phyloP scores from a whole-genome alignment of 2,329 filamentous ascomycete genomes.

The Stemphylium beticola region DNA sequence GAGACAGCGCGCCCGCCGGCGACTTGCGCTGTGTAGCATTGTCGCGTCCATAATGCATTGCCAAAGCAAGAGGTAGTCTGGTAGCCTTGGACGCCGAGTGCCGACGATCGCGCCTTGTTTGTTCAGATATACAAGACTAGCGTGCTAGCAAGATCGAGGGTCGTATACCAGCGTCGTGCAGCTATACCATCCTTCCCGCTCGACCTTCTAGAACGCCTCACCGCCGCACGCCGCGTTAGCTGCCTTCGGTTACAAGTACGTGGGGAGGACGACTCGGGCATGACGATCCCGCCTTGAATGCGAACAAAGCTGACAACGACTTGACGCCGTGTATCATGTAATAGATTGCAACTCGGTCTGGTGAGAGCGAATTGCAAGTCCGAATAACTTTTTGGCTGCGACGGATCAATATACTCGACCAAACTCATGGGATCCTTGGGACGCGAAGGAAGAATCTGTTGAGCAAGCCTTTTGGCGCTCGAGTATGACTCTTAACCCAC shows the following conservation, averaged over 20 bases:
- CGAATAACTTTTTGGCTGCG: background rate
- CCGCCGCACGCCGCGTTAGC: conserved; percentile 13
- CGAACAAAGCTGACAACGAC: background rate
- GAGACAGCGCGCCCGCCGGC: background rate
- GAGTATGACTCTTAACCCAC: conserved; percentile 9
- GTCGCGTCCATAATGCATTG: no score
- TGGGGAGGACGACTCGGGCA: background rate
- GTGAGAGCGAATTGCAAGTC: conserved; percentile 1
- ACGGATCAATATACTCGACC: background rate
- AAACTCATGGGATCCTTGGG: background rate
- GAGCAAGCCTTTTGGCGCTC: conserved; percentile 1
- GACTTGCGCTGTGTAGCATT: no score
- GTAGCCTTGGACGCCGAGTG: background rate
- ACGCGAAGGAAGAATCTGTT: conserved; percentile 5
- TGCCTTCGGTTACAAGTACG: conserved; percentile 7
- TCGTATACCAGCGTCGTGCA: conserved; percentile 9
- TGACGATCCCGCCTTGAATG: background rate
- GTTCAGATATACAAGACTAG: background rate
- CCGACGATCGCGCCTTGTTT: background rate
- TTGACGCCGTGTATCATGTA: conserved; percentile 10
- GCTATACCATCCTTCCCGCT: conserved; percentile 4
- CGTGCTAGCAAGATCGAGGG: background rate
- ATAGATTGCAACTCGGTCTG: conserved; percentile 8
- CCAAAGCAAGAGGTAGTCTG: background rate
- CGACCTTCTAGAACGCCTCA: conserved; percentile 17